Conservation (phyloP, 345 rosid species). For the Linum trigynum region DNA sequence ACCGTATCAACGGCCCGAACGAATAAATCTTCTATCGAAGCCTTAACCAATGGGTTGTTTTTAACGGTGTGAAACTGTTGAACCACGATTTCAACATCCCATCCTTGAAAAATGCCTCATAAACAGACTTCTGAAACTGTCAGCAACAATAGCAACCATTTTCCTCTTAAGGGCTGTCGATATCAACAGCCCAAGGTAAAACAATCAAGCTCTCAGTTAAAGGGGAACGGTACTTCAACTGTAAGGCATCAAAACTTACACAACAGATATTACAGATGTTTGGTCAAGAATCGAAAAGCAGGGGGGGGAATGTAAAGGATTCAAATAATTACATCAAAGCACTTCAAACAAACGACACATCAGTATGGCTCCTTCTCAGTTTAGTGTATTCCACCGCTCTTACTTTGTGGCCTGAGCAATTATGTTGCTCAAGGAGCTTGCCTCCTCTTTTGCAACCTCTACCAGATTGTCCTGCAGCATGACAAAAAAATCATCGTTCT, state of each 20-base stretch:
- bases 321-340: neutral
- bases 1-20: no score
- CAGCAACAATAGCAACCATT: no score
- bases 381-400: constrained; percentile 21
- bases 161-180: no score
- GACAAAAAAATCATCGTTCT: neutral
- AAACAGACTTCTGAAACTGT: no score
- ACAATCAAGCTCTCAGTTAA: neutral
- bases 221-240: no score
- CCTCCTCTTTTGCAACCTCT: constrained; percentile 91
- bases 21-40: neutral
- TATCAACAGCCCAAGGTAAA: no score
- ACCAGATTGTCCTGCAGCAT: constrained; percentile 65
- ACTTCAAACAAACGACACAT: neutral
- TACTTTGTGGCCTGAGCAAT: constrained; percentile 93
- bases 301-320: constrained; percentile 4
- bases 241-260: constrained; percentile 8
- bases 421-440: constrained; percentile 73
- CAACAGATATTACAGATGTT: no score
- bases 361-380: constrained; percentile 56
- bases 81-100: neutral
- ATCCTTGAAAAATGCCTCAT: constrained; percentile 34
- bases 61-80: constrained; percentile 35
- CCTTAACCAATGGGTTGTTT: neutral
- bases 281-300: no score